Evolutionary conservation across 306 rosid genomes (phyloP), one percentile per base, ranked within the genome.

Genomic region (Rosa multiflora): DNA sequence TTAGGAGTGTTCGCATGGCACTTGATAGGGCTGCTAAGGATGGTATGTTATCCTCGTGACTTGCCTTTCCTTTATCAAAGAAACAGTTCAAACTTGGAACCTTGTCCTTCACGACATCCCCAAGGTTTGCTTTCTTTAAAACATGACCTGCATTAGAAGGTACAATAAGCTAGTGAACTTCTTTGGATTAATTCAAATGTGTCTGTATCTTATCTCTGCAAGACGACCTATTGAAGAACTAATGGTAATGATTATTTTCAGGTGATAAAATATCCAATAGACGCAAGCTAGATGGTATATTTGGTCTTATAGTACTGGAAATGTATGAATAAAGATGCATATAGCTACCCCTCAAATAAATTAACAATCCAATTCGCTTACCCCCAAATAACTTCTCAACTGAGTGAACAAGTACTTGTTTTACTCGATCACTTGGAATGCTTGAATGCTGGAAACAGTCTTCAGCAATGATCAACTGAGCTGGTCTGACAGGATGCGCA

Each of bases 381-480:
- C 98, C 92, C 70, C 98, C 99, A 67, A 76, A 95, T 70, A 91
- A 80, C 87, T 89, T 88, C 64, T 86, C 87, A 53, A 88, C 78
- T 49, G 94, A 83, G 82, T 86, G 73, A 67, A 79, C 73, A 51
- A 91, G 83, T 83, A 43, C 80, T 55, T 32, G 82, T 44, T 79
- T 62, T 35, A 79, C 77, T 79, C 82, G 82, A 81, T 79, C 82
- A 20, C 72, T 86, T 10, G 96, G 98, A 80, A 74, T 76, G 53
- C 79, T 85, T 67, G 97, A 91, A 80, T 91, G 88, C 89, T 82
- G 87, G 84, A 95, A 88, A 79, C 98, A 92, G 77, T 95, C 99
- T 8, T 91, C 93, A 10, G 97, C 99, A 8, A 94, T 74, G 81
- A 94, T 86, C 49, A 92, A 51, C 55, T 70, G 79, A 52, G 88